Conservation (phyloP, 352 stramenopile species). For the Globisporangium mamillatum region DNA sequence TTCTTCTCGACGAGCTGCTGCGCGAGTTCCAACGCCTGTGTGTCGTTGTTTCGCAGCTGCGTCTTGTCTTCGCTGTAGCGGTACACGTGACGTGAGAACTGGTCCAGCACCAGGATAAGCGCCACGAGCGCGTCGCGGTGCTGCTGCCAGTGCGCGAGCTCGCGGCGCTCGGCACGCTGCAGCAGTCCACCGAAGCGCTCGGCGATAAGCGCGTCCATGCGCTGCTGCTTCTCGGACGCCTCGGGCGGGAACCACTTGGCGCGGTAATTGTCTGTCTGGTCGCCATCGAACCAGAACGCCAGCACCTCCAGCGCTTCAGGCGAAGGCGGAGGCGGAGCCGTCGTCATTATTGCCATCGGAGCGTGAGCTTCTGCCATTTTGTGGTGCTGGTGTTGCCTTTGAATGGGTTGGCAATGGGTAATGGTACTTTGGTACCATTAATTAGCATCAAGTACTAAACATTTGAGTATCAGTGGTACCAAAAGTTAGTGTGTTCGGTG, state of each 20-base stretch:
- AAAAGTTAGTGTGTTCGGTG: no score
- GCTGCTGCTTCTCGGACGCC: constrained; percentile 24
- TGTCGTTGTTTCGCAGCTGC: constrained; percentile 40
- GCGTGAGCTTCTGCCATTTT: background rate
- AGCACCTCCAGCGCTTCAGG: constrained; percentile 15
- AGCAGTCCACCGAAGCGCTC: constrained; percentile 16
- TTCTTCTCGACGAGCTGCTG: constrained; percentile 39
- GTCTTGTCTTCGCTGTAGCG: constrained; percentile 30
- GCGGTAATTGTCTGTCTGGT: constrained; percentile 27
- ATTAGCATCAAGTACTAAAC: no score
- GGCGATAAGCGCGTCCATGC: constrained; percentile 22
- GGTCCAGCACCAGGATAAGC: constrained; percentile 84
- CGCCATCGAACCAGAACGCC: constrained; percentile 30
- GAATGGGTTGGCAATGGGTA: background rate
- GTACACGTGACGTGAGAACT: constrained; percentile 84
- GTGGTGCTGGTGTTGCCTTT: background rate
- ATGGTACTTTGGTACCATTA: no score
- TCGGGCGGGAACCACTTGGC: constrained; percentile 31
- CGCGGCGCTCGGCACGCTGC: constrained; percentile 17
- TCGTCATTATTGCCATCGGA: background rate
- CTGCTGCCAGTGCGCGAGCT: constrained; percentile 49
- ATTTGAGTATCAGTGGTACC: no score
- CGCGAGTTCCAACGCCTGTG: constrained; percentile 39
- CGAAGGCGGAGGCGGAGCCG: background rate
- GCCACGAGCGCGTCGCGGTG: constrained; percentile 52